phyloP scores from a whole-genome alignment of 2,329 filamentous ascomycete species.

The Trichoderma atroviride region DNA sequence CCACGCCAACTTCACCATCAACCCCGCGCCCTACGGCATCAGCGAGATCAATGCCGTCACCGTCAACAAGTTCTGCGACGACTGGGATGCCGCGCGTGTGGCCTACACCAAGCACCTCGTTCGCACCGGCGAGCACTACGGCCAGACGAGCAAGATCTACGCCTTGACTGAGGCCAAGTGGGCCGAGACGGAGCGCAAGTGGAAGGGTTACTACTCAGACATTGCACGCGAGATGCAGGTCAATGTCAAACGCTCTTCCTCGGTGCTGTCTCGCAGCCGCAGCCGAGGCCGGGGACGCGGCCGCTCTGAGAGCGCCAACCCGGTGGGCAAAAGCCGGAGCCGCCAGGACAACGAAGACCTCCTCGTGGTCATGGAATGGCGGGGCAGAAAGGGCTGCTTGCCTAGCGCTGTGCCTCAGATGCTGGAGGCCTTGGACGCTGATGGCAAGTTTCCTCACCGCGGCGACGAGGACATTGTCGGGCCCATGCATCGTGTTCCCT shows the following conservation, averaged over 20 bases:
- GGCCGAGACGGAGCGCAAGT: conserved; percentile 74
- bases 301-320: conserved; percentile 47
- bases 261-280: conserved; percentile 41
- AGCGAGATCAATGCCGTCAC: conserved; percentile 60
- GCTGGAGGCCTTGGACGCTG: conserved; percentile 66
- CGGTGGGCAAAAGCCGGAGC: conserved; percentile 41
- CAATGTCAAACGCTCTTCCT: conserved; percentile 27
- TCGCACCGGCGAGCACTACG: conserved; percentile 87
- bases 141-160: conserved; percentile 86
- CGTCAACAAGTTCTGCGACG: conserved; percentile 66
- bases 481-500: conserved; percentile 72
- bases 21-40: conserved; percentile 77
- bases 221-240: conserved; percentile 57
- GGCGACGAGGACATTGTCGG: conserved; percentile 93
- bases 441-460: conserved; percentile 84
- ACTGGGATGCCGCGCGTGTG: conserved; percentile 81
- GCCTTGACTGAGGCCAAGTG: conserved; percentile 85
- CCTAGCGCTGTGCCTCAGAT: conserved; percentile 69
- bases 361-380: conserved; percentile 49
- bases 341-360: conserved; percentile 43
- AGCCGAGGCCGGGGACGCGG: conserved; percentile 43
- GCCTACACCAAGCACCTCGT: conserved; percentile 90
- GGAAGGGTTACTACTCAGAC: conserved; percentile 70
- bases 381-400: conserved; percentile 56
- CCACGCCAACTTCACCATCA: conserved; percentile 90